Conservation (phyloP, 768 basidiomycete species). For the Polyporus arcularius region DNA sequence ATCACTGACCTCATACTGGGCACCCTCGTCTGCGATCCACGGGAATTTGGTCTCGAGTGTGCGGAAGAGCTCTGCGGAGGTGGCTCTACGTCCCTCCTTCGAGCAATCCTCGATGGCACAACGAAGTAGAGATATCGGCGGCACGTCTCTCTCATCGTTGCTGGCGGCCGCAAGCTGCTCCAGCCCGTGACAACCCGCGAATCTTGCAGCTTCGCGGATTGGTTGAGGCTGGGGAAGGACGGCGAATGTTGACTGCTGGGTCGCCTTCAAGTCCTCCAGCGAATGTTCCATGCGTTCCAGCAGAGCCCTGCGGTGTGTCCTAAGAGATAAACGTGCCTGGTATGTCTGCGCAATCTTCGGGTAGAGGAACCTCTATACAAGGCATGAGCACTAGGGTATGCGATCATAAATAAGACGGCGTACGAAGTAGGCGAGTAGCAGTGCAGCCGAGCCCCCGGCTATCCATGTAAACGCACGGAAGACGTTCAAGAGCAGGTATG, state of each 20-base stretch:
- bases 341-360: slow-evolving; percentile 63
- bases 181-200: slow-evolving; percentile 47
- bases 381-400: not conserved
- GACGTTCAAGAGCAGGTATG: slow-evolving; percentile 63
- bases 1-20: slow-evolving; percentile 52
- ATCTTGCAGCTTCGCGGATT: slow-evolving; percentile 48
- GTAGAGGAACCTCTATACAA: slow-evolving; percentile 62
- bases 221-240: slow-evolving; percentile 57
- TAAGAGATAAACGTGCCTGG: slow-evolving; percentile 62
- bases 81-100: slow-evolving; percentile 41
- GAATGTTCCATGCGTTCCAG: slow-evolving; percentile 57
- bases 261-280: slow-evolving; percentile 53
- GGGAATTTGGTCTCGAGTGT: slow-evolving; percentile 58
- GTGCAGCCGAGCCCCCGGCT: slow-evolving; percentile 57
- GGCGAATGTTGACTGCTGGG: slow-evolving; percentile 55
- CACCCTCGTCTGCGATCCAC: slow-evolving; percentile 56
- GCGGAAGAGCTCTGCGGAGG: slow-evolving; percentile 61
- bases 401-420: slow-evolving; percentile 23
- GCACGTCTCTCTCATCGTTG: slow-evolving; percentile 35
- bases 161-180: slow-evolving; percentile 36
- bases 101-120: slow-evolving; percentile 58
- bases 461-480: slow-evolving; percentile 66
- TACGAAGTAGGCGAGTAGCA: slow-evolving; percentile 70
- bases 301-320: slow-evolving; percentile 58
- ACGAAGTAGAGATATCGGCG: slow-evolving; percentile 59